phyloP scores from a whole-genome alignment of 1,139 yeast genomes.

The Zygoascus meyerae region DNA sequence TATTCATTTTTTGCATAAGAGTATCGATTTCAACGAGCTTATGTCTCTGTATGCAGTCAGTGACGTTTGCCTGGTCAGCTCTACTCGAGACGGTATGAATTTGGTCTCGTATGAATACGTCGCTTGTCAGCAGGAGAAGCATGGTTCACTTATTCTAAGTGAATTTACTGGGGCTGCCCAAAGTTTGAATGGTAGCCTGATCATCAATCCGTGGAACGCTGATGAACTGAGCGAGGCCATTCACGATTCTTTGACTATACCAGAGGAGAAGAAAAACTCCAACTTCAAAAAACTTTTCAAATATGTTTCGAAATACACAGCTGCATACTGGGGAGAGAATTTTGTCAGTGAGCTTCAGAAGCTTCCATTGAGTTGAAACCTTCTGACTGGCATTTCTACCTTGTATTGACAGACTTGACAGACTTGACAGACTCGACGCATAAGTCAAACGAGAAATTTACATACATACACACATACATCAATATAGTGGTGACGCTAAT shows the following conservation, averaged over 20 bases:
- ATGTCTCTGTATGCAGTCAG: constrained; percentile 78
- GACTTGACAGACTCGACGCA: too few species aligned
- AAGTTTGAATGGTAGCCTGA: constrained; percentile 83
- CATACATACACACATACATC: too few species aligned
- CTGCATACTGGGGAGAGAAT: constrained; percentile 95
- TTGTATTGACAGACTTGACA: too few species aligned
- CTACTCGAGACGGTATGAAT: constrained; percentile 98
- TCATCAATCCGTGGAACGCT: constrained; percentile 97
- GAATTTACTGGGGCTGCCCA: constrained; percentile 99
- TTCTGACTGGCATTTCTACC: too few species aligned
- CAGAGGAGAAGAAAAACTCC: constrained; percentile 67
- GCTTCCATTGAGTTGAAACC: constrained; percentile 7
- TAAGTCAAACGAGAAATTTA: too few species aligned
- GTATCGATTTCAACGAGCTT: constrained; percentile 84
- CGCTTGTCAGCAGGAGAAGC: constrained; percentile 84
- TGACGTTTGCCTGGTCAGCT: constrained; percentile 87
- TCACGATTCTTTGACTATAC: constrained; percentile 78
- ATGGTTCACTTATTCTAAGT: constrained; percentile 79
- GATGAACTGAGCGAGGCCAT: constrained; percentile 88
- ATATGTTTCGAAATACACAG: constrained; percentile 87
- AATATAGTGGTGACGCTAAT: background rate
- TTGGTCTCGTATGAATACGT: constrained; percentile 93
- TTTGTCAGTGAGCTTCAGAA: constrained; percentile 73
- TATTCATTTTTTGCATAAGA: constrained; percentile 91
- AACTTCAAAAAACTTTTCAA: constrained; percentile 79